Conservation (phyloP, 148 eudicot genomes). For the Tetragonia tetragonoides region DNA sequence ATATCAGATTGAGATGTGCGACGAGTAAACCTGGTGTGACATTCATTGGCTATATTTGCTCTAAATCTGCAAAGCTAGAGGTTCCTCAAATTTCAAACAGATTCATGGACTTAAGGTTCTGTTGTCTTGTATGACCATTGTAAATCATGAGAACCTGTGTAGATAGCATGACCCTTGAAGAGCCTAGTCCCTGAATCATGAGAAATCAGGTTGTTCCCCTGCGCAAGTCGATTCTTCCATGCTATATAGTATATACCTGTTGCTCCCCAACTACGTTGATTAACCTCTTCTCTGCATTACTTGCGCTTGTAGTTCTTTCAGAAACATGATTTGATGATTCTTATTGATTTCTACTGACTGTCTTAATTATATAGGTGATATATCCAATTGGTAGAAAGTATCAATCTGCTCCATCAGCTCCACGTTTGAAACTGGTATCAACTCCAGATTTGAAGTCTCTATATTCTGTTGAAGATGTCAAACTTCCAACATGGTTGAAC, state of each 20-base stretch:
- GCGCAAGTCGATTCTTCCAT: not conserved
- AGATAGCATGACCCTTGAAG: not conserved
- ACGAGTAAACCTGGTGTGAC: not conserved
- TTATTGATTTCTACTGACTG: not conserved
- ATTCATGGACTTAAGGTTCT: not conserved
- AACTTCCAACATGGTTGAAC: conserved; percentile 81
- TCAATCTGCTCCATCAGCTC: conserved; percentile 57
- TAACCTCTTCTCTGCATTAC: not conserved
- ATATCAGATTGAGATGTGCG: not conserved
- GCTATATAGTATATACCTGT: not conserved
- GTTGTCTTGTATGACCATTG: not conserved
- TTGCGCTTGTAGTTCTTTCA: not conserved
- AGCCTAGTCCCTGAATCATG: not conserved
- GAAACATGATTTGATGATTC: not conserved
- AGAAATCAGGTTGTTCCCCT: not conserved
- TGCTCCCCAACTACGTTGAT: not conserved
- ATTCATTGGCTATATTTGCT: not conserved
- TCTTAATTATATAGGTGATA: conserved; percentile 55
- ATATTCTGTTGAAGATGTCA: conserved; percentile 82
- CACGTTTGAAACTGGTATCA: conserved; percentile 75
- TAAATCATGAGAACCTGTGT: not conserved
- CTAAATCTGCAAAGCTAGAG: not conserved
- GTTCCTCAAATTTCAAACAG: not conserved
- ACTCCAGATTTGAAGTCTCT: conserved; percentile 77
- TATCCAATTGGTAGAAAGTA: conserved; percentile 80